Conservation (phyloP, 345 rosid species). For the Populus pruinosa region DNA sequence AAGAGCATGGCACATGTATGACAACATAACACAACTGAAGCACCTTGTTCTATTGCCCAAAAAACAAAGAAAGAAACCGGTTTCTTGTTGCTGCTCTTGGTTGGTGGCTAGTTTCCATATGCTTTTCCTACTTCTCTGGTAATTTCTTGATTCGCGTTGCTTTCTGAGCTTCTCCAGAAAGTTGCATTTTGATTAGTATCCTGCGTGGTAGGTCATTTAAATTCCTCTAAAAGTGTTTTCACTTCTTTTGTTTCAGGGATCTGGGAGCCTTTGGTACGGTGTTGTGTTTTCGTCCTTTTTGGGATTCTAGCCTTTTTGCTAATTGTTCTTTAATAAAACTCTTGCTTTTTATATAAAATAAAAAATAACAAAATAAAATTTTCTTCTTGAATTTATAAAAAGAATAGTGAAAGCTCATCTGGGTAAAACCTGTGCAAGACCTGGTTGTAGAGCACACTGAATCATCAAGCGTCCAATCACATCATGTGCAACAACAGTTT, state of each 20-base stretch:
- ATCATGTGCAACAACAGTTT: constrained; percentile 95
- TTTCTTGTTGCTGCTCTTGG: background rate
- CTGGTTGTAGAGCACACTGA: constrained; percentile 90
- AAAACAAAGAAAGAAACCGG: too few relatives aligned
- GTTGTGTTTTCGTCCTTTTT: background rate
- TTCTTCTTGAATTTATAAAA: background rate
- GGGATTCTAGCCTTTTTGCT: background rate
- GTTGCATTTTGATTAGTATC: background rate
- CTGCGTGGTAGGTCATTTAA: background rate
- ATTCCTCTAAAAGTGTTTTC: background rate
- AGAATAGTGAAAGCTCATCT: constrained; percentile 3
- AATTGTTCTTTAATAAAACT: background rate
- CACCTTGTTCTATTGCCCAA: background rate
- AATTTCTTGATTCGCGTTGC: background rate
- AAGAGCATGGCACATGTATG: background rate
- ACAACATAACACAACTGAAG: background rate
- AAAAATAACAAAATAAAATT: background rate
- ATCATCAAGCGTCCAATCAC: constrained; percentile 96
- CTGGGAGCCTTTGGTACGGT: background rate
- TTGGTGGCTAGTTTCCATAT: background rate
- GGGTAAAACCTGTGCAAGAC: constrained; percentile 75
- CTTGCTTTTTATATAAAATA: background rate
- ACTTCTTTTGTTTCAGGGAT: background rate
- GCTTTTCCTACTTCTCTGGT: background rate
- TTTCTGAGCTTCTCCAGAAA: background rate